phyloP scores from a whole-genome alignment of 306 rosid species.

The Fragaria ananassa region DNA sequence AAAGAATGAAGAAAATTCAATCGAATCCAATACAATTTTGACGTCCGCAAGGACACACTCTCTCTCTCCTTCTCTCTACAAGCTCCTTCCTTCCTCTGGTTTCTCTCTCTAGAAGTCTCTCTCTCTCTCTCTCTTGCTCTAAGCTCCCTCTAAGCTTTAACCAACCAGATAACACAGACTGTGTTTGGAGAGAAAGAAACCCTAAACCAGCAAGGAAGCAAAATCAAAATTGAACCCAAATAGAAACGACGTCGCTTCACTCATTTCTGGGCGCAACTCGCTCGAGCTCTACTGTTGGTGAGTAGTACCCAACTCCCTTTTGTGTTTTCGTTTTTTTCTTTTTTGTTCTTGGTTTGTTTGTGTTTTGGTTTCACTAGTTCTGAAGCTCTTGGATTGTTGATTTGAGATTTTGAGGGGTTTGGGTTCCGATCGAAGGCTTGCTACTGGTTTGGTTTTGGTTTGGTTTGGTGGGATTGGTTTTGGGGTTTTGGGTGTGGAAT shows the following conservation, averaged over 20 bases:
- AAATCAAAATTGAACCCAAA: not conserved
- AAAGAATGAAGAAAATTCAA: conserved; percentile 71
- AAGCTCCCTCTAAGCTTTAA: conserved; percentile 18
- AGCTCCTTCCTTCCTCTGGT: conserved; percentile 7
- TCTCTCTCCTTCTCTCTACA: conserved; percentile 18
- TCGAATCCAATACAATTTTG: conserved; percentile 80
- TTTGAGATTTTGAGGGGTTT: conserved; percentile 26
- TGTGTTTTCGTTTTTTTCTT: conserved; percentile 1
- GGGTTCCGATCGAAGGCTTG: conserved; percentile 46
- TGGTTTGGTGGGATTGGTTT: conserved; percentile 23
- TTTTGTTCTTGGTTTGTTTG: not conserved
- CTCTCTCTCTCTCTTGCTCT: conserved; percentile 24
- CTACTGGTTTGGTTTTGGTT: conserved; percentile 22
- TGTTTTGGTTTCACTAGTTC: conserved; percentile 16
- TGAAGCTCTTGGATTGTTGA: conserved; percentile 47
- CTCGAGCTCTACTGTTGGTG: conserved; percentile 27
- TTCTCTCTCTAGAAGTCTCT: conserved; percentile 55
- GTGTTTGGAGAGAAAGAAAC: conserved; percentile 35
- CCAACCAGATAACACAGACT: conserved; percentile 30
- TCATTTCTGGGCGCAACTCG: not conserved
- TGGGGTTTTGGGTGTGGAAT: conserved; percentile 33
- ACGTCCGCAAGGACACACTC: conserved; percentile 76
- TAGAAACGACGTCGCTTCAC: conserved; percentile 8
- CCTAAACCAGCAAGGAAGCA: conserved; percentile 34
- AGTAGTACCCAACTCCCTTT: conserved; percentile 22